A percentile compares a stretch with the other conserved stretches of the same genome.
Conservation (phyloP, 805 yeast species). For the Schwanniomyces vanrijiae region DNA sequence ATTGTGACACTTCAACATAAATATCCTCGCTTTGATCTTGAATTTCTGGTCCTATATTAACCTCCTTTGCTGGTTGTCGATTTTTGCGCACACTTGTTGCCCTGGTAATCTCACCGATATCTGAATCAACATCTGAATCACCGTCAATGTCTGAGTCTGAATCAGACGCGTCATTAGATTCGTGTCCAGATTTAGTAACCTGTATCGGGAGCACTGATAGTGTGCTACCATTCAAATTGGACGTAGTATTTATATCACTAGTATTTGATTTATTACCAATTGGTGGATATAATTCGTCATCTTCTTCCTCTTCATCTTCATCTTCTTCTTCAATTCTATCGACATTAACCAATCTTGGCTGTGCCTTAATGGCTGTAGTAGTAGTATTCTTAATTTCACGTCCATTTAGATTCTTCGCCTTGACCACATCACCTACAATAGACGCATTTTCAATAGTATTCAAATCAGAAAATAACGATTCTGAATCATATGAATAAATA, state of each 20-base stretch:
- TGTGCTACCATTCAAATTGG: constrained; percentile 3
- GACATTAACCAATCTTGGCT: constrained; percentile 67
- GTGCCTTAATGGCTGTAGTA: constrained; percentile 76
- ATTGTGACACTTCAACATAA: background rate
- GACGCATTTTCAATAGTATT: constrained; percentile 48
- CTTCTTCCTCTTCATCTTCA: constrained; percentile 30
- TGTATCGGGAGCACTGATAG: background rate
- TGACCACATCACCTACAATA: constrained; percentile 39
- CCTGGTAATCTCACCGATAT: constrained; percentile 43
- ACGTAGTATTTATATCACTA: background rate
- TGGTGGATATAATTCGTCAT: constrained; percentile 14
- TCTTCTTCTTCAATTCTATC: constrained; percentile 46
- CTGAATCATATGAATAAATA: constrained; percentile 44
- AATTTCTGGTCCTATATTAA: background rate
- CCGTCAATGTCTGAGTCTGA: constrained; percentile 19
- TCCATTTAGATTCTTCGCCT: constrained; percentile 16
- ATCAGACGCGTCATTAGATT: background rate
- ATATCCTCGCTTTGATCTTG: background rate
- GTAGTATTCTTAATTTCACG: constrained; percentile 33
- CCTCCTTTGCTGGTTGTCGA: background rate
- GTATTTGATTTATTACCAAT: background rate
- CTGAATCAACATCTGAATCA: constrained; percentile 46
- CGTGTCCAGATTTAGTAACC: background rate
- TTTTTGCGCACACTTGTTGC: constrained; percentile 34
- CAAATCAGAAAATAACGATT: constrained; percentile 43